These are phyloP conservation scores for Xylaria sp. DNA, from an alignment of 2,329 filamentous ascomycete genomes.

Conservation along the genomic window DNA sequence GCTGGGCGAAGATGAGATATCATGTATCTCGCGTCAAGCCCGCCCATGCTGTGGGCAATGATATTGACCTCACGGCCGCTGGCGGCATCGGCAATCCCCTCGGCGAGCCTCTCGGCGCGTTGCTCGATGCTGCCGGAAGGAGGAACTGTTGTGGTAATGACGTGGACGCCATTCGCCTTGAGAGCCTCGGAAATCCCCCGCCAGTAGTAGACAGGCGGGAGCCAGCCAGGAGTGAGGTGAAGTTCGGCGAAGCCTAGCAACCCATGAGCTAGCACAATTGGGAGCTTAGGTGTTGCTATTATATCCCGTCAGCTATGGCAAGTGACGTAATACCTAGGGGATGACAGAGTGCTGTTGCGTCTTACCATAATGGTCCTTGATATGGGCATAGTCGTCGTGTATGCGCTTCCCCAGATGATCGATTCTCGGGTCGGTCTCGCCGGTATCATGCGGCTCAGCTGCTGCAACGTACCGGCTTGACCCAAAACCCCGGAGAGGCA, in stretches of 20 bases:
- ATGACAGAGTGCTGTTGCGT: not conserved
- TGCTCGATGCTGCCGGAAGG: slow-evolving; percentile 70
- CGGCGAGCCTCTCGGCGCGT: slow-evolving; percentile 67
- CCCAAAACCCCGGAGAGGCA: slow-evolving; percentile 10
- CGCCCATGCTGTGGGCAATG: slow-evolving; percentile 76
- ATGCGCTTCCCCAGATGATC: slow-evolving; percentile 56
- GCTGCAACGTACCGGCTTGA: slow-evolving; percentile 22
- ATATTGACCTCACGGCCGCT: slow-evolving; percentile 75
- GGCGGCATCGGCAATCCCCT: slow-evolving; percentile 62
- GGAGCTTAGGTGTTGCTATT: slow-evolving; percentile 66
- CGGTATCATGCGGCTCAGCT: slow-evolving; percentile 28
- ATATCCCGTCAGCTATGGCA: slow-evolving; percentile 6
- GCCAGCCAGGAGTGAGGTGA: slow-evolving; percentile 57
- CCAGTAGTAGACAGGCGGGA: slow-evolving; percentile 72
- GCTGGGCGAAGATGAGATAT: slow-evolving; percentile 65
- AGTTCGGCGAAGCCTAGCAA: slow-evolving; percentile 72
- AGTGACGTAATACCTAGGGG: not conserved
- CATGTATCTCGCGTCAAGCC: slow-evolving; percentile 73
- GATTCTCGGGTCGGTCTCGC: slow-evolving; percentile 53
- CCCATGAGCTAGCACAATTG: slow-evolving; percentile 73
- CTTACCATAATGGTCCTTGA: slow-evolving; percentile 59
- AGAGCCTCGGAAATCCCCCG: slow-evolving; percentile 71
- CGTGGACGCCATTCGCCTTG: slow-evolving; percentile 61
- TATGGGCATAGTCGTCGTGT: slow-evolving; percentile 59
- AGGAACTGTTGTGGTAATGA: slow-evolving; percentile 71